Conservation (phyloP, 805 yeast species). For the Ogataea degrootiae region DNA sequence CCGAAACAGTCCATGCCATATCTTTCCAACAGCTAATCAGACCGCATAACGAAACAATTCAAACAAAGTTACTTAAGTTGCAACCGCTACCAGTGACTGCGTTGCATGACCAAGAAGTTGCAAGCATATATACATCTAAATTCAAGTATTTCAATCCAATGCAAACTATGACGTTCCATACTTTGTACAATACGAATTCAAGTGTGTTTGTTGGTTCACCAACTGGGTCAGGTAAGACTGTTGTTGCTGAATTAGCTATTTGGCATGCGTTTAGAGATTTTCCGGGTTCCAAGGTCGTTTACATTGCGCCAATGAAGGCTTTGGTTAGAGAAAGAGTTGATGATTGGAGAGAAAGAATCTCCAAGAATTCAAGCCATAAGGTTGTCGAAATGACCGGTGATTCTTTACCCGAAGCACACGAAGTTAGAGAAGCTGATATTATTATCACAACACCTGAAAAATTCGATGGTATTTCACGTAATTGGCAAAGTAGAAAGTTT, state of each 20-base stretch:
- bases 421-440: constrained; percentile 64
- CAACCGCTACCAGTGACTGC: constrained; percentile 88
- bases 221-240: constrained; percentile 97
- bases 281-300: constrained; percentile 77
- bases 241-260: constrained; percentile 93
- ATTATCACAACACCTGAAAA: constrained; percentile 83
- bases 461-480: constrained; percentile 83
- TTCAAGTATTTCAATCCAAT: constrained; percentile 93
- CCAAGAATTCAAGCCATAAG: constrained; percentile 40
- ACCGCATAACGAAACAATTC: constrained; percentile 82
- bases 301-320: constrained; percentile 89
- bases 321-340: constrained; percentile 78
- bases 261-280: constrained; percentile 90
- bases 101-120: constrained; percentile 61
- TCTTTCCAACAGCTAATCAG: constrained; percentile 87
- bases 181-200: constrained; percentile 72
- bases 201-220: constrained; percentile 95
- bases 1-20: constrained; percentile 69
- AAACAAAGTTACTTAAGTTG: constrained; percentile 71
- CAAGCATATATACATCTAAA: constrained; percentile 57
- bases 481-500: constrained; percentile 75
- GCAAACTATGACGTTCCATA: constrained; percentile 96
- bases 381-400: constrained; percentile 83
- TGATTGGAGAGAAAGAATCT: constrained; percentile 64
- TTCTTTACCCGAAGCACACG: constrained; percentile 66